Conservation (phyloP, 352 stramenopile genomes). For the Phytophthora pini region DNA sequence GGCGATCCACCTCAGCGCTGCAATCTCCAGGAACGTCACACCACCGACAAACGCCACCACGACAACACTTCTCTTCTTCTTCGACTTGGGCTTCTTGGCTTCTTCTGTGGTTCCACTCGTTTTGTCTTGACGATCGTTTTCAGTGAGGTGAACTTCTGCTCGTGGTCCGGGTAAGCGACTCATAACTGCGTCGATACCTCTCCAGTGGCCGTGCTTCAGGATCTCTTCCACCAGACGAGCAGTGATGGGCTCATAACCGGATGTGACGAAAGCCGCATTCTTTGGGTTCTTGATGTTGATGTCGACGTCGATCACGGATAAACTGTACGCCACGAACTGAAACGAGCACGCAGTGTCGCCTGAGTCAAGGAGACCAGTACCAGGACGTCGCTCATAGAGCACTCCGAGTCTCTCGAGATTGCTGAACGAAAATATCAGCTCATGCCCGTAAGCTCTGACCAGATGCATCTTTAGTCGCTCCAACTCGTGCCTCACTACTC, state of each 20-base stretch:
- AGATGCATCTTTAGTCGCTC: conserved; percentile 63
- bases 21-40: conserved; percentile 76
- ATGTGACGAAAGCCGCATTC: conserved; percentile 73
- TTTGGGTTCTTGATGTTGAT: conserved; percentile 61
- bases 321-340: conserved; percentile 29
- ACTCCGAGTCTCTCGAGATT: conserved; percentile 64
- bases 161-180: conserved; percentile 56
- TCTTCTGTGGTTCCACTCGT: conserved; percentile 1
- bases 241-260: conserved; percentile 74
- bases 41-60: conserved; percentile 77
- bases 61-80: conserved; percentile 56
- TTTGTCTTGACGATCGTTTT: conserved; percentile 17
- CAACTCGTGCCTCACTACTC: conserved; percentile 42
- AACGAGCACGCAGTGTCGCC: conserved; percentile 32
- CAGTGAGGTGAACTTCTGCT: conserved; percentile 52
- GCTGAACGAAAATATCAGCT: conserved; percentile 74
- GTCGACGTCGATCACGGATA: conserved; percentile 64
- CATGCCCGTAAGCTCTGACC: conserved; percentile 75
- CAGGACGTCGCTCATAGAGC: conserved; percentile 37
- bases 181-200: conserved; percentile 55
- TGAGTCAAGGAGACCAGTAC: conserved; percentile 8
- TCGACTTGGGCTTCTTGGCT: conserved; percentile 25
- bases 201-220: conserved; percentile 57
- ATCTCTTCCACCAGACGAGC: conserved; percentile 75
- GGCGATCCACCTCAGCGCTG: conserved; percentile 73